phyloP scores from a whole-genome alignment of 1,139 yeast species.

The Hemisphaericaspora lyxosophila region DNA sequence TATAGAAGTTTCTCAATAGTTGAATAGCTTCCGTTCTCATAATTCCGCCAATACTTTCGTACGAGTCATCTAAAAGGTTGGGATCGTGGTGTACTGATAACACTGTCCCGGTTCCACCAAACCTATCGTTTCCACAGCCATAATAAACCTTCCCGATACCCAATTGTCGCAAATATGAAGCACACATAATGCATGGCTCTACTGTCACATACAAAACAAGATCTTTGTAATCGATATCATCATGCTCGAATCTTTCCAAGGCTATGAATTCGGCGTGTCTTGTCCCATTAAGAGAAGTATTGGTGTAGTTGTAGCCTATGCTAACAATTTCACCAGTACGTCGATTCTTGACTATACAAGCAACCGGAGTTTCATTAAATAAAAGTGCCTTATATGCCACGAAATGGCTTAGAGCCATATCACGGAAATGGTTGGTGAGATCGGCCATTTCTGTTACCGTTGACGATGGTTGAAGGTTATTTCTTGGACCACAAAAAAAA shows the following conservation, averaged over 20 bases:
- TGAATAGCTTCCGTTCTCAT: constrained; percentile 79
- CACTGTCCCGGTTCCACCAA: constrained; percentile 96
- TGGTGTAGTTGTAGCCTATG: constrained; percentile 87
- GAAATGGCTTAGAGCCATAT: constrained; percentile 41
- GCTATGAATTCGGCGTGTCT: constrained; percentile 93
- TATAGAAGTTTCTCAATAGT: constrained; percentile 76
- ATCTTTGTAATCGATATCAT: constrained; percentile 35
- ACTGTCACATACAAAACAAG: constrained; percentile 84
- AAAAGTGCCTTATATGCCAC: constrained; percentile 43
- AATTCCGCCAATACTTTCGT: constrained; percentile 73
- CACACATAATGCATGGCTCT: constrained; percentile 99
- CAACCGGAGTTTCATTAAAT: constrained; percentile 75
- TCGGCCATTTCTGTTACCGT: constrained; percentile 13
- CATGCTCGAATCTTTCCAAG: constrained; percentile 19
- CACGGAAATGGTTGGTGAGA: constrained; percentile 28
- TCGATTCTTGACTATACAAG: constrained; percentile 57
- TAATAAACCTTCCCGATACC: constrained; percentile 72
- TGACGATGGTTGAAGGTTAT: too few relatives aligned
- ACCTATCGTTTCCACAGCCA: constrained; percentile 93
- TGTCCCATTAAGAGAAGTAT: constrained; percentile 77
- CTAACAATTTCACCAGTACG: constrained; percentile 56
- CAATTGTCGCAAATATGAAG: constrained; percentile 82
- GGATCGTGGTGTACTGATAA: constrained; percentile 57
- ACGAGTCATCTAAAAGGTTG: constrained; percentile 35
- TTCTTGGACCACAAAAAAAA: too few relatives aligned